Evolutionary conservation across 2,329 filamentous ascomycete species (phyloP).

Genomic region (Cryphonectria japonica): DNA sequence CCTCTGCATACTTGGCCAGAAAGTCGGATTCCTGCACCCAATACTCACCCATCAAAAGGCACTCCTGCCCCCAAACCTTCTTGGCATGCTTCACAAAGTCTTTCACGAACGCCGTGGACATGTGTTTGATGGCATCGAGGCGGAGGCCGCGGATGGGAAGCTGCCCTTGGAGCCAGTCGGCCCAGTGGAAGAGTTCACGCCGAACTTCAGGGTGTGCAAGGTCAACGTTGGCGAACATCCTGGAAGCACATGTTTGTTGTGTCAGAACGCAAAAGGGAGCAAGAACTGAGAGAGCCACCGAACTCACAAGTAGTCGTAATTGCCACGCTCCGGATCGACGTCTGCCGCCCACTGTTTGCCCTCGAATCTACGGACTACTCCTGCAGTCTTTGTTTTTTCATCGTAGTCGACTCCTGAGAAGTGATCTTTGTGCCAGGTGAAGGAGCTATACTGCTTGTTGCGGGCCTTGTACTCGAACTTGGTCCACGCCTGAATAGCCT

Average conservation of each 20-base stretch:
- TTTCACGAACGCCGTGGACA: conserved; percentile 37
- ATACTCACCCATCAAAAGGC: conserved; percentile 73
- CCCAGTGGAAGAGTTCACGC: conserved; percentile 38
- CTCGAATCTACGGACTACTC: conserved; percentile 66
- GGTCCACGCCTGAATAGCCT: conserved; percentile 70
- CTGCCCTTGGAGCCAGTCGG: conserved; percentile 37
- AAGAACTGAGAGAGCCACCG: background rate
- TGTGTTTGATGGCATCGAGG: conserved; percentile 42
- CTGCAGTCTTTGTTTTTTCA: conserved; percentile 50
- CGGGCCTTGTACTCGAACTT: conserved; percentile 68
- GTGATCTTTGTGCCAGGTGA: conserved; percentile 69
- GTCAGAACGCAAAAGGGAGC: background rate
- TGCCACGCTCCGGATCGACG: conserved; percentile 60
- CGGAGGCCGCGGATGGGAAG: conserved; percentile 40
- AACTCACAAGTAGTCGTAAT: conserved; percentile 50
- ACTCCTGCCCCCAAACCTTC: conserved; percentile 46
- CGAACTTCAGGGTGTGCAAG: conserved; percentile 39
- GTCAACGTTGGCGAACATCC: conserved; percentile 42
- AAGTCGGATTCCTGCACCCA: conserved; percentile 63
- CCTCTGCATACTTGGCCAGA: conserved; percentile 59
- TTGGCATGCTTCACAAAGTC: conserved; percentile 36
- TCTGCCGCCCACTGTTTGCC: conserved; percentile 67
- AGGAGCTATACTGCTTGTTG: conserved; percentile 58
- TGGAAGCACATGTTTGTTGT: conserved; percentile 17
- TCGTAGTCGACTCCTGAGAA: conserved; percentile 72